Conservation (phyloP, 768 basidiomycete species). For the Gautieria morchelliformis region DNA sequence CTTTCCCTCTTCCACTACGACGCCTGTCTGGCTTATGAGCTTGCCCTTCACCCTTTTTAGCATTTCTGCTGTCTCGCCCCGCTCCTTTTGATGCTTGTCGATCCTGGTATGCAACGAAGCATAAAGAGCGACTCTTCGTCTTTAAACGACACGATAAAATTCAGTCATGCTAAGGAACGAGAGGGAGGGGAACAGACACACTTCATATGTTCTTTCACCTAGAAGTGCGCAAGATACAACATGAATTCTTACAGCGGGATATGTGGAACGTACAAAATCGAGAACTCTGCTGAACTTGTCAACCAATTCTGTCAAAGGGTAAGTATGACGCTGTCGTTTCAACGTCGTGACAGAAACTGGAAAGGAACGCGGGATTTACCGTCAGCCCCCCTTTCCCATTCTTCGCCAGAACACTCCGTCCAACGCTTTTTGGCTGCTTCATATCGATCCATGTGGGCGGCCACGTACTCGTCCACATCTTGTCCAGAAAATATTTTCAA, state of each 20-base stretch:
- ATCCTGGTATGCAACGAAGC: slow-evolving; percentile 32
- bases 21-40: slow-evolving; percentile 33
- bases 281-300: slow-evolving; percentile 34
- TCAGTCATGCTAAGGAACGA: neutral
- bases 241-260: neutral
- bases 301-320: slow-evolving; percentile 29
- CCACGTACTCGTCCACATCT: slow-evolving; percentile 35
- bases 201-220: slow-evolving; percentile 43
- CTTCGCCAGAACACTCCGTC: slow-evolving; percentile 39
- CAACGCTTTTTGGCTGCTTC: slow-evolving; percentile 36
- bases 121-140: slow-evolving; percentile 40
- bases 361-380: slow-evolving; percentile 23
- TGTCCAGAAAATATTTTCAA: slow-evolving; percentile 25
- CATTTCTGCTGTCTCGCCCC: slow-evolving; percentile 31
- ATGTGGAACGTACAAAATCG: slow-evolving; percentile 36
- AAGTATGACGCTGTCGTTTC: neutral
- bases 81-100: slow-evolving; percentile 29
- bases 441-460: slow-evolving; percentile 33
- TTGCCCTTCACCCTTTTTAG: slow-evolving; percentile 28
- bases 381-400: slow-evolving; percentile 47
- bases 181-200: slow-evolving; percentile 14
- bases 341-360: neutral
- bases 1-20: slow-evolving; percentile 21
- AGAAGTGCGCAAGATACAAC: neutral
- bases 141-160: slow-evolving; percentile 9